phyloP scores from a whole-genome alignment of 1,139 yeast genomes.

The Protomyces pachydermus region DNA sequence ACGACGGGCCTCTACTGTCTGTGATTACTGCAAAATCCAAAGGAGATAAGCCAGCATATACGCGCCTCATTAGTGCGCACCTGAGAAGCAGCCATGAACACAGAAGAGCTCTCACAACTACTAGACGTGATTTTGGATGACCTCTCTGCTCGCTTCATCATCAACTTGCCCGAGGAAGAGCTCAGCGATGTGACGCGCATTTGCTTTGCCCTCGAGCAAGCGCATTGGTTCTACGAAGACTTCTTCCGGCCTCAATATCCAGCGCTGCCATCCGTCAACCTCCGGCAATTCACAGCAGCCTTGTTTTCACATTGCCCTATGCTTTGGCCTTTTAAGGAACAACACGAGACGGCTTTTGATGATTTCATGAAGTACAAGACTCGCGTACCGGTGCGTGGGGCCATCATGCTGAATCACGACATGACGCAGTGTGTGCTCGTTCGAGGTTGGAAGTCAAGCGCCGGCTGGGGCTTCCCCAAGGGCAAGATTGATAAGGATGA shows the following conservation, averaged over 20 bases:
- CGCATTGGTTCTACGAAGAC: constrained; percentile 96
- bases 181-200: constrained; percentile 79
- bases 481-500: constrained; percentile 96
- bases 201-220: constrained; percentile 93
- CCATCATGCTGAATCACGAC: constrained; percentile 72
- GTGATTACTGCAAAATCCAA: too few species aligned
- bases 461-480: constrained; percentile 91
- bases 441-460: constrained; percentile 73
- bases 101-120: constrained; percentile 18
- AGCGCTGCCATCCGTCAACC: constrained; percentile 67
- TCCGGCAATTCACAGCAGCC: constrained; percentile 70
- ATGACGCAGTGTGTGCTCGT: constrained; percentile 59
- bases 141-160: constrained; percentile 77
- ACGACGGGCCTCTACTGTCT: too few species aligned
- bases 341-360: constrained; percentile 63
- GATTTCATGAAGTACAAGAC: constrained; percentile 80
- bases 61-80: background rate
- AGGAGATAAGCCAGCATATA: too few species aligned
- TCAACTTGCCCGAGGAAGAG: constrained; percentile 90
- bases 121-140: constrained; percentile 46
- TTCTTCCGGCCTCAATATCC: constrained; percentile 72
- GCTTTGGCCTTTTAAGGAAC: constrained; percentile 77
- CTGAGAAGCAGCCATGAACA: background rate
- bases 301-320: constrained; percentile 76
- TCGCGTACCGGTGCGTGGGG: constrained; percentile 93